Evolutionary conservation across 2,329 filamentous ascomycete species (phyloP), one percentile per base, ranked within the genome.

Genomic region (Diaporthe caulivora): DNA sequence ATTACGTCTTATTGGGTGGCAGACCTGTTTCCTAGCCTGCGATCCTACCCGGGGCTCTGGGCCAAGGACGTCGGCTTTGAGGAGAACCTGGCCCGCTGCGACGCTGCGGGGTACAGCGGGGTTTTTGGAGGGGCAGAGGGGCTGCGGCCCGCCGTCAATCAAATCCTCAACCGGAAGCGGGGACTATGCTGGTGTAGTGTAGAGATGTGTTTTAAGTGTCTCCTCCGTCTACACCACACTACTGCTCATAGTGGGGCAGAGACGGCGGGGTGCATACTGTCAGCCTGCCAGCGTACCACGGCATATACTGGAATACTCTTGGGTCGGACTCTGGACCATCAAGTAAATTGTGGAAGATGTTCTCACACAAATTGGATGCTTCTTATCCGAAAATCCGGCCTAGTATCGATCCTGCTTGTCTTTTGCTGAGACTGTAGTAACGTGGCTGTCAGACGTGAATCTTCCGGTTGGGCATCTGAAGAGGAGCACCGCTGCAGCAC

Each of bases 21-120:
- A 37, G 62, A 37, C 44, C 62, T 51, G 62, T n/a, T 31, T 62
- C 40, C 40, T 62, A 31, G 58, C 21, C 40, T 47, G 3, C n/a
- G 10, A 40, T 67, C n/a, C 47, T 26, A 40, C 47, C 62, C 62
- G 62, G 47, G 47, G 47, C 62, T 67, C 62, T 67, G 62, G 62
- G 62, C 62, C 62, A 37, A 51, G 62, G 18, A 67, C 44, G 62
- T 67, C 62, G 62, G 62, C 47, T 53, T 18, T 3, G n/a, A 53
- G n/a, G 62, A 40, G 62, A 40, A 53, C 44, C 47, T 67, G 31
- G 47, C 6, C 62, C 47, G 31, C 62, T 9, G 44, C 47, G 8
- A 53, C 62, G 37, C 21, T 53, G 62, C 44, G 62, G 62, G 62
- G 62, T 67, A 67, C 47, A 51, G 62, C n/a, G 62, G 62, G 62